phyloP scores from a whole-genome alignment of 1,284 basidiomycete genomes.

The Ganoderma lucidum region DNA sequence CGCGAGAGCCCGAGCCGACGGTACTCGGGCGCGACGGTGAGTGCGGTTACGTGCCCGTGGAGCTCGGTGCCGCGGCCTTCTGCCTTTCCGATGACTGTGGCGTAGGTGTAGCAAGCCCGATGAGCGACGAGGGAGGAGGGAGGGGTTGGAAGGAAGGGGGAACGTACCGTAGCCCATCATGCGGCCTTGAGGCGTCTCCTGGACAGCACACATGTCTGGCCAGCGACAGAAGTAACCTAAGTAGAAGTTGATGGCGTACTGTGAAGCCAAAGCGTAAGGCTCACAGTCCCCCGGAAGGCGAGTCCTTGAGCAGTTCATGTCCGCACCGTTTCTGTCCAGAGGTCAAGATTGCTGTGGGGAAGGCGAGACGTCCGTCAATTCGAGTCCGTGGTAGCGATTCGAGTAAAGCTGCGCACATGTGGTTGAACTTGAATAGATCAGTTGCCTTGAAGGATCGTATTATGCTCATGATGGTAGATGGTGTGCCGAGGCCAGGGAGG shows the following conservation, averaged over 20 bases:
- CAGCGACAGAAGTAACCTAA: conserved; percentile 87
- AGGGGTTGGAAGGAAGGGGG: not conserved
- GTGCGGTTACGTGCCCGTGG: conserved; percentile 92
- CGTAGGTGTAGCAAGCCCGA: not conserved
- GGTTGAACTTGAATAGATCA: conserved; percentile 93
- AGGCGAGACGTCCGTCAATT: not conserved
- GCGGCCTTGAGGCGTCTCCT: conserved; percentile 79
- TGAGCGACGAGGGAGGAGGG: not conserved
- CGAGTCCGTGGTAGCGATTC: not conserved
- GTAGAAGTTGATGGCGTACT: conserved; percentile 91
- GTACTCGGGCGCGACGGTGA: conserved; percentile 92
- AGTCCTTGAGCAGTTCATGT: not conserved
- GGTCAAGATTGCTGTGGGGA: conserved; percentile 79
- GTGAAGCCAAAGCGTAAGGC: conserved; percentile 10
- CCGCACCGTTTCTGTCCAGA: conserved; percentile 92
- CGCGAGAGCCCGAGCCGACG: conserved; percentile 84
- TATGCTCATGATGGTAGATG: conserved; percentile 68
- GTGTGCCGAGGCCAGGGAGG: not conserved
- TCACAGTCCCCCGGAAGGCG: not conserved
- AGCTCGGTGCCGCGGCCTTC: conserved; percentile 79
- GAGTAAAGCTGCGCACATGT: conserved; percentile 61
- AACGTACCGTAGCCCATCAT: conserved; percentile 87
- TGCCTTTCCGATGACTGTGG: conserved; percentile 84
- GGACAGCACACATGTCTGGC: conserved; percentile 88
- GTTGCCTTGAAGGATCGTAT: conserved; percentile 85